Base-by-base conservation (phyloP, 164 flowering plant genomes). In the Aristolochia contorta region DNA sequence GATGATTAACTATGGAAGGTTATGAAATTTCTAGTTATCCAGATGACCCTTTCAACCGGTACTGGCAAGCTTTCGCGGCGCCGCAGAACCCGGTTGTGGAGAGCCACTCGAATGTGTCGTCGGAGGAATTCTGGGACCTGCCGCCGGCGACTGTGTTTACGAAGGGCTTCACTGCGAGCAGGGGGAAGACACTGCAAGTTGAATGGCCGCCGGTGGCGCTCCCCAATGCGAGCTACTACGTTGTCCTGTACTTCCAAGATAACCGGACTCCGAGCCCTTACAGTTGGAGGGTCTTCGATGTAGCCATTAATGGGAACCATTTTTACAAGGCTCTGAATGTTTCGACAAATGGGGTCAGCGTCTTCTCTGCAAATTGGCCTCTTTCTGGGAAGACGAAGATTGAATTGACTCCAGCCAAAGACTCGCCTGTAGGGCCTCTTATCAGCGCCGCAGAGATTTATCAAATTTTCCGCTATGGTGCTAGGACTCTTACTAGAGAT, bases 171-270 rank as follows among this genome's bases (percentile, higher is more conserved):
- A 85, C 93, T 19, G 73, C 91, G 0, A 84, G 91, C 74, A 58
- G 81, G 64, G 93, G 89, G 32, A 80, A 89, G 77, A 43, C 63
- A 7, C 79, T 94, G 0, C 59, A 72, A 50, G 10, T 91, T 48
- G 61, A 70, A 43, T 94, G 99, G 99, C 97, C 96, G 0, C 64
- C 79, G 0, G 57, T 64, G 50, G 2, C 83, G 0, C 82, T 91
- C 21, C 85, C 89, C 4, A 66, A 49, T 3, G 60, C 75, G 43
- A 66, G 50, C 65, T 94, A 89, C 80, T 84, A 82, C 69, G 62
- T 94, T 54, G 67, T 91, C 6, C 74, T 94, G 0, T 94, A 94
- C 71, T 94, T 94, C 60, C 96, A 89, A 61, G 99, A 94, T 62
- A 79, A 73, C 27, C 67, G 99, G 6, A 67, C 64, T 0, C 85